A percentile compares a stretch with the other conserved stretches of the same genome.
Conservation (phyloP, 345 rosid genomes). For the Dimocarpus longan region DNA sequence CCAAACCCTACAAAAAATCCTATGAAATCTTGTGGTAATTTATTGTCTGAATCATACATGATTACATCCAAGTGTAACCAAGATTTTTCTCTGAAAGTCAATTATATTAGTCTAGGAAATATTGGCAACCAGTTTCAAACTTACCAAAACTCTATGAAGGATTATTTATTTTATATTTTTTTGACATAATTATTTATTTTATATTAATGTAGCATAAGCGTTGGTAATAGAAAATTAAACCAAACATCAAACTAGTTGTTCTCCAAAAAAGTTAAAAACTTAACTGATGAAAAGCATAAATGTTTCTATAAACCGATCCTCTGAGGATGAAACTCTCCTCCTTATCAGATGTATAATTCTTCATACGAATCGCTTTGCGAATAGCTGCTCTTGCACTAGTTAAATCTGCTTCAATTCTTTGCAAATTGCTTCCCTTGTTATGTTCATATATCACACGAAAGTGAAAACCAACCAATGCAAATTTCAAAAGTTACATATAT, state of each 20-base stretch:
- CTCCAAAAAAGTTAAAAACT: conserved; percentile 7
- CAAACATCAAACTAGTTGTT: not conserved
- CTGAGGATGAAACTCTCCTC: conserved; percentile 46
- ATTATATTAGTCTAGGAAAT: too few species aligned
- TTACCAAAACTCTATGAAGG: too few species aligned
- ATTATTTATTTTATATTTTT: too few species aligned
- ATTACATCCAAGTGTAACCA: too few species aligned
- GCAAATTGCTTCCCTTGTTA: conserved; percentile 30
- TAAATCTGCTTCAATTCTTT: conserved; percentile 42
- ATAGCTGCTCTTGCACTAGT: conserved; percentile 53
- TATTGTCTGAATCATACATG: too few species aligned
- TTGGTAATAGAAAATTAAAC: not conserved
- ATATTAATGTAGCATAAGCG: not conserved
- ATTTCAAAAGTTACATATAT: too few species aligned
- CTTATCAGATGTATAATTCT: conserved; percentile 38
- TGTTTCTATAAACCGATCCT: conserved; percentile 54
- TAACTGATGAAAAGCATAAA: conserved; percentile 65
- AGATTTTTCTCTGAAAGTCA: too few species aligned
- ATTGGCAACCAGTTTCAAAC: too few species aligned
- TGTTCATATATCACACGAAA: not conserved
- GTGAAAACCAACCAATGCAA: not conserved
- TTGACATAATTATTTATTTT: too few species aligned
- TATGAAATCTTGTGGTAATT: too few species aligned
- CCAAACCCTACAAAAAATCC: too few species aligned
- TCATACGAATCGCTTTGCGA: conserved; percentile 37